phyloP scores from a whole-genome alignment of 805 yeast genomes.

The Wickerhamomyces chaumierensis region DNA sequence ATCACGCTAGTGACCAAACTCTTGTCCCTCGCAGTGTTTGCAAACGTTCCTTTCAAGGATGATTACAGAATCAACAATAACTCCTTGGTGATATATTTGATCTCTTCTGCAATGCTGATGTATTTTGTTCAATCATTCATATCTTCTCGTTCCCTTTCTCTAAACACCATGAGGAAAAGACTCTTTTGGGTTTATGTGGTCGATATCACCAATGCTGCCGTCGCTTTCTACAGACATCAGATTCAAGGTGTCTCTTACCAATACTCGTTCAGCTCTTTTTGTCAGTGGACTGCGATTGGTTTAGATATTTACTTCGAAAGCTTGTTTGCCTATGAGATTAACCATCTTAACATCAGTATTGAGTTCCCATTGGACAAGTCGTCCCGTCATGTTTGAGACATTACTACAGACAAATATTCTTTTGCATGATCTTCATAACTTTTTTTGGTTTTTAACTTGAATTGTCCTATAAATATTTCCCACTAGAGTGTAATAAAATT shows the following conservation, averaged over 20 bases:
- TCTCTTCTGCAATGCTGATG: constrained; percentile 5
- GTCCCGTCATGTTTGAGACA: background rate
- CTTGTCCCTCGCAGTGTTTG: constrained; percentile 5
- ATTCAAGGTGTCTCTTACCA: constrained; percentile 6
- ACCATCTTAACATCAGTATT: background rate
- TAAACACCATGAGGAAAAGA: constrained; percentile 1
- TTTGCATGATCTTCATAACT: background rate
- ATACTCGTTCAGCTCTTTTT: constrained; percentile 9
- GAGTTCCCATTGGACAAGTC: constrained; percentile 1
- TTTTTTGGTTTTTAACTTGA: background rate
- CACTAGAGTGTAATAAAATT: no score
- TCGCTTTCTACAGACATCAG: constrained; percentile 11
- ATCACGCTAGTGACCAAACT: background rate
- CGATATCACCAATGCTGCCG: background rate
- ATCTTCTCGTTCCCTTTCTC: background rate
- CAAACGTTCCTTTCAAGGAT: constrained; percentile 7
- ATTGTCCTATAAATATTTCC: background rate
- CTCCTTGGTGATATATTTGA: constrained; percentile 4
- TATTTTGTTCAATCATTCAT: constrained; percentile 1
- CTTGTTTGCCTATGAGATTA: constrained; percentile 3
- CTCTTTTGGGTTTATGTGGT: constrained; percentile 1
- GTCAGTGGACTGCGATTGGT: constrained; percentile 8
- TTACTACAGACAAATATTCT: background rate
- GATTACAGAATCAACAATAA: constrained; percentile 3
- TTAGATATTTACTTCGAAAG: constrained; percentile 8